These are phyloP conservation scores for Trichosanthes truncata DNA, from an alignment of 306 rosid species.

Conservation along the genomic window DNA sequence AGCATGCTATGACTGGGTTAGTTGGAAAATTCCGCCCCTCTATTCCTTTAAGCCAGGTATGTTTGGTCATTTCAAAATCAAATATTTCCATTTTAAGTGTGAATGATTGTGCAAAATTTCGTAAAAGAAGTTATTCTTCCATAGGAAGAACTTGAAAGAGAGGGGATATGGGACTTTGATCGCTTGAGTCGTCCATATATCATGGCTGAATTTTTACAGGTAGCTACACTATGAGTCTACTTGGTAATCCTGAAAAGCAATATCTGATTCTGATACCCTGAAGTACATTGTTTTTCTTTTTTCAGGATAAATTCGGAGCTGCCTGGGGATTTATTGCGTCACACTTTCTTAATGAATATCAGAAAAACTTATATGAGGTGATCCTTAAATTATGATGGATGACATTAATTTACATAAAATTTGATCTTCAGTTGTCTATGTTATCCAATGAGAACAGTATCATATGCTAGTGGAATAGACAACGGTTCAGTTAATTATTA, in stretches of 20 bases:
- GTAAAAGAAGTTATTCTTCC: neutral
- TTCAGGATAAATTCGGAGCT: constrained; percentile 78
- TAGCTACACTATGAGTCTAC: constrained; percentile 11
- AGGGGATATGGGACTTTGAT: constrained; percentile 94
- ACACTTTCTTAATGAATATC: constrained; percentile 59
- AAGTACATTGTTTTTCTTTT: neutral
- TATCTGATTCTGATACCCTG: neutral
- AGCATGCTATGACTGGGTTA: constrained; percentile 78
- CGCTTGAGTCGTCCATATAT: constrained; percentile 80
- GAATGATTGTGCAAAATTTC: neutral
- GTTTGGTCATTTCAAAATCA: neutral
- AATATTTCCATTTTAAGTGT: neutral
- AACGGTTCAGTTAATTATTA: neutral
- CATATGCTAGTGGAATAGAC: neutral
- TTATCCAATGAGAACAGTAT: neutral
- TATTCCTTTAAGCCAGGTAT: constrained; percentile 86
- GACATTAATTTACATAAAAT: neutral
- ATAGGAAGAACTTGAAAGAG: constrained; percentile 92
- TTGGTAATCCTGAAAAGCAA: neutral
- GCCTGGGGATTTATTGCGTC: constrained; percentile 73
- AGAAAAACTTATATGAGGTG: constrained; percentile 65
- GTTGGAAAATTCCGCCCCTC: constrained; percentile 96
- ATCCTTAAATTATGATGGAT: constrained; percentile 11
- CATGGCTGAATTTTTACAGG: constrained; percentile 63
- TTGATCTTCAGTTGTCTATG: neutral